These are phyloP conservation scores for Calonectria honghensis DNA, from an alignment of 2,329 filamentous ascomycete species.

Conservation along the genomic window DNA sequence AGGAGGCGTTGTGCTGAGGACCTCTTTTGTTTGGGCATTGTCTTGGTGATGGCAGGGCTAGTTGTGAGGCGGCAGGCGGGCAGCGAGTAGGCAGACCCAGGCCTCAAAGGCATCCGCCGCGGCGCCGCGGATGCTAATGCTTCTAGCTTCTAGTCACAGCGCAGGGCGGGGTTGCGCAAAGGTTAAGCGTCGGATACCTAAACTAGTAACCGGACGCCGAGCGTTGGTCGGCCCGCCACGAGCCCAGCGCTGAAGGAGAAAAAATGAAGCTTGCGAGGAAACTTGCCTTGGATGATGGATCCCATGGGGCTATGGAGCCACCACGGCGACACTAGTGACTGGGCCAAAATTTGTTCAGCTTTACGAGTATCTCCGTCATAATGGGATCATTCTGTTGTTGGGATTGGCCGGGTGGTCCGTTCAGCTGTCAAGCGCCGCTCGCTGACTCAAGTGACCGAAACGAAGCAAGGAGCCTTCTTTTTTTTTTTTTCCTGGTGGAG, in stretches of 20 bases:
- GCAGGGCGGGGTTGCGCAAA: constrained; percentile 1
- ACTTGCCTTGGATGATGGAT: constrained; percentile 37
- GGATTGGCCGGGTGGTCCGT: constrained; percentile 46
- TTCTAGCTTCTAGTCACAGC: constrained; percentile 14
- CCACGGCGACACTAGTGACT: constrained; percentile 32
- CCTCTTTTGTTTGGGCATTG: constrained; percentile 2
- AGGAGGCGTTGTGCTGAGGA: constrained; percentile 2
- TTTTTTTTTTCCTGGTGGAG: neutral
- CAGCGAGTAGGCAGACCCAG: constrained; percentile 7
- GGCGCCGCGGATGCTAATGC: constrained; percentile 16
- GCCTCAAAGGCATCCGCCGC: constrained; percentile 21
- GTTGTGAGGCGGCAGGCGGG: constrained; percentile 17
- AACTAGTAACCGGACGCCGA: constrained; percentile 16
- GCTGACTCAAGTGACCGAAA: constrained; percentile 21
- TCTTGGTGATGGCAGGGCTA: constrained; percentile 10
- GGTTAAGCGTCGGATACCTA: constrained; percentile 18
- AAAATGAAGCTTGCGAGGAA: constrained; percentile 37
- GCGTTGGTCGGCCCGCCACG: constrained; percentile 9
- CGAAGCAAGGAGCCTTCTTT: constrained; percentile 12
- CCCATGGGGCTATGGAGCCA: constrained; percentile 35
- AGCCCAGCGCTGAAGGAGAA: constrained; percentile 22
- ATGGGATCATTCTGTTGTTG: constrained; percentile 37
- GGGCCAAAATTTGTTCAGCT: constrained; percentile 31
- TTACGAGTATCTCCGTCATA: constrained; percentile 28
- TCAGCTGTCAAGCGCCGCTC: constrained; percentile 48